These are phyloP conservation scores for Cryptosporidium andersoni DNA, from an alignment of 169 alveolate genomes.

Conservation along the genomic window DNA sequence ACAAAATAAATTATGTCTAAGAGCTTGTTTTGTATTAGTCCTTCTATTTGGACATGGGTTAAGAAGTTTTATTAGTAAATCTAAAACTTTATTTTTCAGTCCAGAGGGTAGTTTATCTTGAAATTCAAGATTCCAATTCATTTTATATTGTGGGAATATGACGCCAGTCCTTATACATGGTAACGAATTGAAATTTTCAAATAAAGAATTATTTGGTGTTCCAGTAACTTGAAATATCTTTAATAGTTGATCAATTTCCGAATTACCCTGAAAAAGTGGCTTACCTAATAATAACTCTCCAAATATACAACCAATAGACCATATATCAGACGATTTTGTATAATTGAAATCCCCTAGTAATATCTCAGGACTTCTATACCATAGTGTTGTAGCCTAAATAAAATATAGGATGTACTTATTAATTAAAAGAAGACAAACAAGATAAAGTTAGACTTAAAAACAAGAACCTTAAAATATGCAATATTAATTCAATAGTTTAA, in stretches of 20 bases:
- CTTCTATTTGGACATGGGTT: conserved; percentile 42
- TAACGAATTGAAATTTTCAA: conserved; percentile 14
- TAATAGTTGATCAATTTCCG: conserved; percentile 83
- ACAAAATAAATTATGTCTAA: conserved; percentile 17
- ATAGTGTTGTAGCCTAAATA: conserved; percentile 13
- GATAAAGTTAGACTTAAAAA: too few species aligned
- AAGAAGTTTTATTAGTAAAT: conserved; percentile 15
- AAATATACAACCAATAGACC: conserved; percentile 89
- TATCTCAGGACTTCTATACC: conserved; percentile 59
- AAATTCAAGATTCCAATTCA: conserved; percentile 10
- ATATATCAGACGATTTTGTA: conserved; percentile 83
- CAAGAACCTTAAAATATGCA: too few species aligned
- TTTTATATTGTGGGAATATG: conserved; percentile 5
- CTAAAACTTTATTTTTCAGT: background rate
- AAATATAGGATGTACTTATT: background rate
- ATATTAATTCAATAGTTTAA: too few species aligned
- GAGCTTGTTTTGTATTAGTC: conserved; percentile 6
- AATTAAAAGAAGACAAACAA: background rate
- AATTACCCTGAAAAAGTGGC: conserved; percentile 81
- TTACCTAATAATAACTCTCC: conserved; percentile 77
- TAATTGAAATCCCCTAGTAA: conserved; percentile 9
- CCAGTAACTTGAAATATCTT: conserved; percentile 79
- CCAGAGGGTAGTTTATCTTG: too few species aligned
- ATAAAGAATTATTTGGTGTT: conserved; percentile 75
- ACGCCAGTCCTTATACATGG: conserved; percentile 53